These are phyloP conservation scores for Sarcomyxa edulis DNA, from an alignment of 768 basidiomycete species.

Conservation along the genomic window DNA sequence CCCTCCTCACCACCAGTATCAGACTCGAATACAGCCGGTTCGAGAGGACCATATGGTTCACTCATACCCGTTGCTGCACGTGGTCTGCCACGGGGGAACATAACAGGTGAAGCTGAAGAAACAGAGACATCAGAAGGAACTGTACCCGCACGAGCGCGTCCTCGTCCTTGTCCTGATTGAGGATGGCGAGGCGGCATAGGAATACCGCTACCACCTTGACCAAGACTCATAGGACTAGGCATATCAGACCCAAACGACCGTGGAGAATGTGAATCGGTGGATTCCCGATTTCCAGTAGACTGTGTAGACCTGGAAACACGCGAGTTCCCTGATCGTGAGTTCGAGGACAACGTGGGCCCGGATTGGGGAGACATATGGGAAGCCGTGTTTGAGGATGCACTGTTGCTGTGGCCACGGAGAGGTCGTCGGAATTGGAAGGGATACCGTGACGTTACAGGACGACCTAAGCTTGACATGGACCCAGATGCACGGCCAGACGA, in stretches of 20 bases:
- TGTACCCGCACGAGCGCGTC: constrained; percentile 25
- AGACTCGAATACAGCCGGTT: constrained; percentile 11
- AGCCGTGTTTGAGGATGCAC: constrained; percentile 31
- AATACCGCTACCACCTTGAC: constrained; percentile 15
- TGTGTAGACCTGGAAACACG: constrained; percentile 40
- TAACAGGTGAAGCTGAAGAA: constrained; percentile 15
- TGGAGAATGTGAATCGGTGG: constrained; percentile 54
- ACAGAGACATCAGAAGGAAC: constrained; percentile 21
- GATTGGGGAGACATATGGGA: constrained; percentile 33
- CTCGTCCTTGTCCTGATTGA: constrained; percentile 20
- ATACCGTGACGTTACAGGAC: constrained; percentile 65
- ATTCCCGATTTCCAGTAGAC: constrained; percentile 60
- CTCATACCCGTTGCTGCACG: constrained; percentile 21
- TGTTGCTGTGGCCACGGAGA: constrained; percentile 37
- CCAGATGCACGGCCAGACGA: constrained; percentile 67
- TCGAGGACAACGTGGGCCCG: constrained; percentile 1
- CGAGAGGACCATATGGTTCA: constrained; percentile 17
- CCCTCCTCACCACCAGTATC: constrained; percentile 19
- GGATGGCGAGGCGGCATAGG: constrained; percentile 42
- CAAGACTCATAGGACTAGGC: constrained; percentile 1
- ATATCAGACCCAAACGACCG: constrained; percentile 31
- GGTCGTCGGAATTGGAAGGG: constrained; percentile 65
- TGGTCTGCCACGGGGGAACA: constrained; percentile 11
- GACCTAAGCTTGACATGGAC: constrained; percentile 83
- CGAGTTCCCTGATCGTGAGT: constrained; percentile 28